Percentiles rank a stretch among this genome's conserved stretches.
Evolutionary conservation across 1,284 basidiomycete species (phyloP).

Genomic region (Coriolopsis trogii): DNA sequence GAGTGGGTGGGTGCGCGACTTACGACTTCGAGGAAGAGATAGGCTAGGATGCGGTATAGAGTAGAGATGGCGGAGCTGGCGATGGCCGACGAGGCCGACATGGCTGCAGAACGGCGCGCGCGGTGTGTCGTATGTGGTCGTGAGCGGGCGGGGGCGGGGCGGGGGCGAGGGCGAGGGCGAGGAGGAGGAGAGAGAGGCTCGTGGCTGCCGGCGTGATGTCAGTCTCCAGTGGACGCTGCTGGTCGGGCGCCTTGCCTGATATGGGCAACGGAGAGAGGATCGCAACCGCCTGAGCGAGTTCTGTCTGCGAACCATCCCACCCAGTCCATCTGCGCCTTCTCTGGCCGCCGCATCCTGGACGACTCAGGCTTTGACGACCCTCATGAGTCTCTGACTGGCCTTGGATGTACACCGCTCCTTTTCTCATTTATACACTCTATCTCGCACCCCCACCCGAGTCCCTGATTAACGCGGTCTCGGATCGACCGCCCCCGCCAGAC

Average conservation of each 20-base stretch:
- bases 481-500: conserved; percentile 6
- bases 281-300: conserved; percentile 1
- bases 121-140: conserved; percentile 9
- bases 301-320: neutral
- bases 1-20: conserved; percentile 3
- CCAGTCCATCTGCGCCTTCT: neutral
- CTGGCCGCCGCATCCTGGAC: too few relatives aligned
- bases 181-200: neutral
- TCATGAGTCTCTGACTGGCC: conserved; percentile 17
- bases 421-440: neutral
- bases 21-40: conserved; percentile 31
- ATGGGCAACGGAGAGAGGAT: too few relatives aligned
- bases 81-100: conserved; percentile 24
- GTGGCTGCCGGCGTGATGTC: conserved; percentile 7
- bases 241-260: too few relatives aligned
- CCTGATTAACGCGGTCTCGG: conserved; percentile 4
- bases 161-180: neutral
- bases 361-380: conserved; percentile 12
- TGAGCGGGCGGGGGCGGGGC: neutral
- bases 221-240: too few relatives aligned
- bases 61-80: conserved; percentile 28
- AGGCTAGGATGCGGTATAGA: conserved; percentile 26
- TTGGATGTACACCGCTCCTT: conserved; percentile 1
- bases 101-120: conserved; percentile 2
- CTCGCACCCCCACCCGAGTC: neutral